Conservation (phyloP, 2,329 filamentous ascomycete species). For the Cladophialophora exuberans region DNA sequence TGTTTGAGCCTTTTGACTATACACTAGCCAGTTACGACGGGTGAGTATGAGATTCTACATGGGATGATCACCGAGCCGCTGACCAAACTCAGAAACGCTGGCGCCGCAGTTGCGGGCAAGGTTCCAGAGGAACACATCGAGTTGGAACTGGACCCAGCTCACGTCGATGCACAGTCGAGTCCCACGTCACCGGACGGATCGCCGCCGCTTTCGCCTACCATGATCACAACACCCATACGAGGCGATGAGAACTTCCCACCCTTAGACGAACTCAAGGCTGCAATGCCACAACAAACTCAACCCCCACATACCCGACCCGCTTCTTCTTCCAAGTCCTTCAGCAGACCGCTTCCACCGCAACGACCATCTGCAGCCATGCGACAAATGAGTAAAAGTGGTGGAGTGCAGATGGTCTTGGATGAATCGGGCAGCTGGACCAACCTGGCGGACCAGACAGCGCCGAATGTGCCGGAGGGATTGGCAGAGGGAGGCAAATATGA, state of each 20-base stretch:
- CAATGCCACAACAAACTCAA: constrained; percentile 19
- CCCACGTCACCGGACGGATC: constrained; percentile 32
- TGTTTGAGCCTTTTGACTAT: constrained; percentile 96
- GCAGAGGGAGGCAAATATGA: constrained; percentile 40
- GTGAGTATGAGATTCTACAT: constrained; percentile 49
- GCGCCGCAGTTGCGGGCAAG: constrained; percentile 29
- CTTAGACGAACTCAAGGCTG: constrained; percentile 24
- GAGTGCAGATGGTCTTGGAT: constrained; percentile 88
- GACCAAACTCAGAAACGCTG: constrained; percentile 35
- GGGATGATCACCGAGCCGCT: constrained; percentile 41
- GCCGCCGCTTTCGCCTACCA: constrained; percentile 32
- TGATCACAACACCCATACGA: constrained; percentile 8
- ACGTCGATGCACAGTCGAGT: constrained; percentile 23
- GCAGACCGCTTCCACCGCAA: constrained; percentile 42
- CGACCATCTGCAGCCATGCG: constrained; percentile 58
- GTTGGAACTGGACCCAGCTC: constrained; percentile 25
- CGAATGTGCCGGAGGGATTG: constrained; percentile 35
- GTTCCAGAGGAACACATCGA: constrained; percentile 25
- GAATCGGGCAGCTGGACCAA: constrained; percentile 90
- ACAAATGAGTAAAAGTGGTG: constrained; percentile 76
- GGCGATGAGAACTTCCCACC: constrained; percentile 20
- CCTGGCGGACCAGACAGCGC: constrained; percentile 79
- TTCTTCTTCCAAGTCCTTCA: constrained; percentile 41
- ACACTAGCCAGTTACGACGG: constrained; percentile 78
- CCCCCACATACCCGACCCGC: constrained; percentile 15